phyloP scores from a whole-genome alignment of 345 rosid genomes.

The Kernera saxatilis region DNA sequence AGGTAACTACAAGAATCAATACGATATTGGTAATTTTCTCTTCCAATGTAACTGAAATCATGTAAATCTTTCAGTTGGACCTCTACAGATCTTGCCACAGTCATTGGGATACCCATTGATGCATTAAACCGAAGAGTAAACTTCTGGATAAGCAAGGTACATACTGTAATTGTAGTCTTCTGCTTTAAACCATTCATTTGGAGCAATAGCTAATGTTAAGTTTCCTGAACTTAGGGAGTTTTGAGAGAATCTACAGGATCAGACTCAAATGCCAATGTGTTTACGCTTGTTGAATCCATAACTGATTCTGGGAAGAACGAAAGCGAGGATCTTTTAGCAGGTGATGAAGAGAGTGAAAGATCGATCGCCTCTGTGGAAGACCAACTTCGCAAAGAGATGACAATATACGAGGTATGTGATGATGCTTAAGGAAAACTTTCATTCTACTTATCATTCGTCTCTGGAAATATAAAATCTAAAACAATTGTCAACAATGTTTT shows the following conservation, averaged over 20 bases:
- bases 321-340: conserved; percentile 55
- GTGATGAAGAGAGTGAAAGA: conserved; percentile 79
- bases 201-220: background rate
- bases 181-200: background rate
- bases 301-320: conserved; percentile 55
- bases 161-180: background rate
- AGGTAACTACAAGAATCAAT: conserved; percentile 39
- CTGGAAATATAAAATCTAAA: conserved; percentile 9
- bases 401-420: conserved; percentile 68
- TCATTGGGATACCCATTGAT: conserved; percentile 67
- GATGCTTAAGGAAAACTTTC: background rate
- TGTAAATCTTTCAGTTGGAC: conserved; percentile 63
- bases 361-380: conserved; percentile 83
- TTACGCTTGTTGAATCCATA: conserved; percentile 61
- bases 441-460: conserved; percentile 8
- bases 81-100: conserved; percentile 61
- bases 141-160: conserved; percentile 94
- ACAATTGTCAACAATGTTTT: conserved; percentile 14
- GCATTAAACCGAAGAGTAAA: conserved; percentile 64
- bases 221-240: conserved; percentile 57
- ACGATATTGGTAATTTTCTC: background rate
- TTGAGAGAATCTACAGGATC: conserved; percentile 59
- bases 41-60: conserved; percentile 7
- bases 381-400: conserved; percentile 87
- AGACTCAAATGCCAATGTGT: conserved; percentile 42